Conservation (phyloP, 352 stramenopile species). For the Pythium folliculosum region DNA sequence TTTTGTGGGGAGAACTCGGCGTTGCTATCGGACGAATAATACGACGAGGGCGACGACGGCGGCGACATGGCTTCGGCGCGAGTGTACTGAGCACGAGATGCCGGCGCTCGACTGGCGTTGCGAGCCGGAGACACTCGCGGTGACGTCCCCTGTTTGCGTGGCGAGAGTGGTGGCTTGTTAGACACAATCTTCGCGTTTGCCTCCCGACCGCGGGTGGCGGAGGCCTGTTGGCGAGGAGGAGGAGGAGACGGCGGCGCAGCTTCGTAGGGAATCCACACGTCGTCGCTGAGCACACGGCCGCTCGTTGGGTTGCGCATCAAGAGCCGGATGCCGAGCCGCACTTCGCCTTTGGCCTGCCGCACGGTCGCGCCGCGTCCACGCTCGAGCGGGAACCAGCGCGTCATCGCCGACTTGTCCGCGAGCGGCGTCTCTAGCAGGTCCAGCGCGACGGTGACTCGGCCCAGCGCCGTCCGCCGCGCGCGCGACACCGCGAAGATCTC, state of each 20-base stretch:
- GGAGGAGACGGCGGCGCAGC: background rate
- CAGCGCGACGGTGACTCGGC: constrained; percentile 44
- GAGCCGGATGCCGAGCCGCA: constrained; percentile 42
- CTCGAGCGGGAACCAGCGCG: constrained; percentile 64
- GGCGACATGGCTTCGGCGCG: constrained; percentile 52
- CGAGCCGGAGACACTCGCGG: background rate
- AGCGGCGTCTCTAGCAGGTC: constrained; percentile 52
- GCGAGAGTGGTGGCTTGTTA: constrained; percentile 24
- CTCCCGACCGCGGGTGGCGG: background rate
- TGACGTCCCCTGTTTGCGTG: constrained; percentile 6
- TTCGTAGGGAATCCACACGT: constrained; percentile 39
- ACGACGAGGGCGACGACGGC: constrained; percentile 55
- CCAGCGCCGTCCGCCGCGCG: constrained; percentile 18
- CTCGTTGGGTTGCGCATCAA: constrained; percentile 32
- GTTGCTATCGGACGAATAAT: constrained; percentile 36
- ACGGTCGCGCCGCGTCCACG: constrained; percentile 25
- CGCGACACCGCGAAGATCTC: background rate
- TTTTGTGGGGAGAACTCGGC: constrained; percentile 12
- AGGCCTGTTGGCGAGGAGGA: too few relatives aligned
- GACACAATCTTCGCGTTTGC: background rate
- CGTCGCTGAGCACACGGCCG: background rate
- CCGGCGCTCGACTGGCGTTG: background rate
- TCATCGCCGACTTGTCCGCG: constrained; percentile 47
- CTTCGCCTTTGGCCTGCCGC: constrained; percentile 43
- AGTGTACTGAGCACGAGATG: constrained; percentile 29